Conservation (phyloP, 2,329 filamentous ascomycete species). For the Myrmaecium sp. region DNA sequence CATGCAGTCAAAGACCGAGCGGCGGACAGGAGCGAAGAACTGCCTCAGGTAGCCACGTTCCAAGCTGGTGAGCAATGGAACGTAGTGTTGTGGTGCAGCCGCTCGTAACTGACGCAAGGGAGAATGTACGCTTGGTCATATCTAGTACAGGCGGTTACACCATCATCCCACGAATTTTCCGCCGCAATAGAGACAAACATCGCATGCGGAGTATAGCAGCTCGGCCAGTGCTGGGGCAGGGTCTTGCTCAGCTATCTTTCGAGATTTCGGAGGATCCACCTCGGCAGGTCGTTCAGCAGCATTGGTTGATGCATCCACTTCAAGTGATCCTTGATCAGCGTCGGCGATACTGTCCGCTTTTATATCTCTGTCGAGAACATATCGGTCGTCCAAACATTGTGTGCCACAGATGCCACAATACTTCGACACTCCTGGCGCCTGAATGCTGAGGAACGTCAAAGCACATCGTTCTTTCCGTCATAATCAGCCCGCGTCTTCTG, state of each 20-base stretch:
- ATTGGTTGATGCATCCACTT: no score
- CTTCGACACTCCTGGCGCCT: constrained; percentile 36
- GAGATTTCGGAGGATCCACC: no score
- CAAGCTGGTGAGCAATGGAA: no score
- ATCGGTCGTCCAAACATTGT: constrained; percentile 31
- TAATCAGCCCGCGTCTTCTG: constrained; percentile 4
- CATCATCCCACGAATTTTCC: constrained; percentile 15
- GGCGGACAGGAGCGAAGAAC: no score
- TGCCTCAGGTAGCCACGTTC: no score
- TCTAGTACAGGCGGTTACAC: neutral
- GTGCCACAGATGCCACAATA: constrained; percentile 35
- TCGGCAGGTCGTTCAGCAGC: no score
- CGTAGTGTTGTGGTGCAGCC: no score
- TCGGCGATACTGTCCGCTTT: constrained; percentile 1
- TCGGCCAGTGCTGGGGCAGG: constrained; percentile 14
- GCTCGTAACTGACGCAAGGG: neutral
- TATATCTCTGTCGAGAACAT: constrained; percentile 7
- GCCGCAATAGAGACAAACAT: constrained; percentile 21
- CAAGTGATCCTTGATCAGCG: no score
- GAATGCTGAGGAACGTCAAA: constrained; percentile 37
- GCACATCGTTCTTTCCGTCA: constrained; percentile 33
- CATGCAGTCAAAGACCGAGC: no score
- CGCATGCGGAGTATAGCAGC: constrained; percentile 17
- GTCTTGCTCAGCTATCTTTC: no score
- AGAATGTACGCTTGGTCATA: neutral